phyloP scores from a whole-genome alignment of 2,329 filamentous ascomycete species.

The Xylariomycetidae sp. region DNA sequence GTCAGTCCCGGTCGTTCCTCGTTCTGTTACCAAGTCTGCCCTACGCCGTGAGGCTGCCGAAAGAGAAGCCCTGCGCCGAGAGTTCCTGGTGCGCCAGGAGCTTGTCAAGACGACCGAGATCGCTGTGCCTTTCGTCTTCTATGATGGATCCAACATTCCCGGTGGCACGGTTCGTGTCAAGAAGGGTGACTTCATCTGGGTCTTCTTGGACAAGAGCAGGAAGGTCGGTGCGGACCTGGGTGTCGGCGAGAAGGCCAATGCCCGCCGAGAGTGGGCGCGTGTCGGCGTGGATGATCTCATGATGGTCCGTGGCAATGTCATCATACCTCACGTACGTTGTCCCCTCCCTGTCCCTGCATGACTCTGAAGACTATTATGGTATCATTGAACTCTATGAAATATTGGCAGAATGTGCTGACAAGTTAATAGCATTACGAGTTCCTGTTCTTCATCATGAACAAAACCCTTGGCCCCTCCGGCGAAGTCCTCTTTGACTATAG shows the following conservation, averaged over 20 bases:
- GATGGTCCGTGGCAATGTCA: constrained; percentile 83
- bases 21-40: constrained; percentile 62
- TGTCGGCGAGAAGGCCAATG: constrained; percentile 63
- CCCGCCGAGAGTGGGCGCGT: constrained; percentile 78
- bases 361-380: not conserved
- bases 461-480: constrained; percentile 66
- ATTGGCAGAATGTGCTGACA: constrained; percentile 12
- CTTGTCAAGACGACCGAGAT: constrained; percentile 86
- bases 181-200: constrained; percentile 89
- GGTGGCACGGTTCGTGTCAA: constrained; percentile 80
- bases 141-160: constrained; percentile 86
- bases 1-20: constrained; percentile 60
- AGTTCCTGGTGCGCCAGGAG: constrained; percentile 79
- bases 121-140: constrained; percentile 90
- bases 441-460: constrained; percentile 94
- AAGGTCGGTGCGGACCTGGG: constrained; percentile 83
- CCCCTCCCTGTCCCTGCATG: constrained; percentile 2
- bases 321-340: constrained; percentile 81
- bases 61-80: constrained; percentile 65
- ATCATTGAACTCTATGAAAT: constrained; percentile 2
- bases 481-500: constrained; percentile 71
- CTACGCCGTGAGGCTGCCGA: constrained; percentile 71
- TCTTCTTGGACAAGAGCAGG: constrained; percentile 85
- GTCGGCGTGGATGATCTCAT: constrained; percentile 94
- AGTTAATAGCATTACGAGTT: constrained; percentile 81